Evolutionary conservation across 2,329 filamentous ascomycete species (phyloP).

Genomic region (Fusarium lateritium): DNA sequence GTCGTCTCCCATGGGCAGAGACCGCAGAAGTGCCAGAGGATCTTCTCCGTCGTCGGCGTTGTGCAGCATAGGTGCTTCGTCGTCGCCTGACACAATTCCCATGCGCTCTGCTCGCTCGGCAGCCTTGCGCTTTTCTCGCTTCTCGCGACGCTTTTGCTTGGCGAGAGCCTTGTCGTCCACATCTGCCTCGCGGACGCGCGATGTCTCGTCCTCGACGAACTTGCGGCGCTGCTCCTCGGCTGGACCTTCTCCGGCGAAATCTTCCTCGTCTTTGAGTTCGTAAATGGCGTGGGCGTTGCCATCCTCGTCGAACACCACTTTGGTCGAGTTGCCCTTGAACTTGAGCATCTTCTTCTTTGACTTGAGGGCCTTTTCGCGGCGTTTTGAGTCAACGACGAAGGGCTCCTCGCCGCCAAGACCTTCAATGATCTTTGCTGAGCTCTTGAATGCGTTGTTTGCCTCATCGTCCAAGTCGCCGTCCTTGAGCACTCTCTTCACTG

Average conservation of each 20-base stretch:
- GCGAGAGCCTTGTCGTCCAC: slow-evolving; percentile 85
- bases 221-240: slow-evolving; percentile 81
- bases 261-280: slow-evolving; percentile 87
- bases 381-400: slow-evolving; percentile 92
- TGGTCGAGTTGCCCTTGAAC: slow-evolving; percentile 87
- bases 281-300: slow-evolving; percentile 88
- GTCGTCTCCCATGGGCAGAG: slow-evolving; percentile 65
- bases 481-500: slow-evolving; percentile 88
- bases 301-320: slow-evolving; percentile 93
- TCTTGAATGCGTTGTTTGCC: slow-evolving; percentile 59
- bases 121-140: slow-evolving; percentile 81
- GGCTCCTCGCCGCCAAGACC: slow-evolving; percentile 79
- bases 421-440: slow-evolving; percentile 71
- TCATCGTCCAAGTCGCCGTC: slow-evolving; percentile 74
- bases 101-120: slow-evolving; percentile 64
- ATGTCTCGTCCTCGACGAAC: slow-evolving; percentile 83
- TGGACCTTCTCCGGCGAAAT: slow-evolving; percentile 81
- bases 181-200: slow-evolving; percentile 81
- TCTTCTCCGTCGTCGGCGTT: slow-evolving; percentile 49
- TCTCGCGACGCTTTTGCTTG: slow-evolving; percentile 83
- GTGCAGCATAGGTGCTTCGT: slow-evolving; percentile 54
- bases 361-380: slow-evolving; percentile 92
- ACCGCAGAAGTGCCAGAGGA: slow-evolving; percentile 70
- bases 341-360: slow-evolving; percentile 96
- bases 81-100: slow-evolving; percentile 48